Base-by-base conservation (phyloP, 768 basidiomycete genomes). In the Paxillus rubicundulus region DNA sequence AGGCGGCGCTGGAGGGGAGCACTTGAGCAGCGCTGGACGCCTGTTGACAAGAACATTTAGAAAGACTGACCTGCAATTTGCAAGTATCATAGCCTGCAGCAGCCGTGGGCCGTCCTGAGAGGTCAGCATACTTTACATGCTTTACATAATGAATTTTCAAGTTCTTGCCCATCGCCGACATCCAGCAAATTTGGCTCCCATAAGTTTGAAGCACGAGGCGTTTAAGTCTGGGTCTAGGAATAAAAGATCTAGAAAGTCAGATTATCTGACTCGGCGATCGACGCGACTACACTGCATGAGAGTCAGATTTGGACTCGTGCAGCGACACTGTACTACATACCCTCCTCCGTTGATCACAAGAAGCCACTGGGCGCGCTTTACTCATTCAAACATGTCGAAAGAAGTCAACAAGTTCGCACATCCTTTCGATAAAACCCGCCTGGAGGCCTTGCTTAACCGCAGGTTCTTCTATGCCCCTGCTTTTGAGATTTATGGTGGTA, bases 401-500 rank as follows among this genome's bases (percentile, higher is more conserved):
- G 52, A 45, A 27, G 79, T 94, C 57, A 89, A 94, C 79, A 96
- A 89, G 74, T 82, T 81, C 2, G 87, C 84, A 0, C 92, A 94
- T 65, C 67, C 85, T 2, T 99, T 99, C 66, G 91, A 95, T 70
- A 96, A 95, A 72, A 57, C 74, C 18, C 81, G 85, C 20, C 79
- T 98, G 30, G 97, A 98, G 63, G 86, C 86, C 20, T 72, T 96
- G 43, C 80, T 98, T 49, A 89, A 86, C 64, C 83, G 89, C 51
- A 79, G 97, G 45, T 99, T 99, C 78, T 99, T 98, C 78, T 98
- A 90, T 67, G 92, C 96, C 4, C 96, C 96, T 20, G 92, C 97
- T 5, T 99, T 98, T 63, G 97, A 98, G 72, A 98, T 99, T 75
- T 98, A 98, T 64, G 94, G 96, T 54, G 97, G 96, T 93, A 57